Evolutionary conservation across 2,329 filamentous ascomycete genomes (phyloP).

Genomic region (Colletotrichum sansevieriae): DNA sequence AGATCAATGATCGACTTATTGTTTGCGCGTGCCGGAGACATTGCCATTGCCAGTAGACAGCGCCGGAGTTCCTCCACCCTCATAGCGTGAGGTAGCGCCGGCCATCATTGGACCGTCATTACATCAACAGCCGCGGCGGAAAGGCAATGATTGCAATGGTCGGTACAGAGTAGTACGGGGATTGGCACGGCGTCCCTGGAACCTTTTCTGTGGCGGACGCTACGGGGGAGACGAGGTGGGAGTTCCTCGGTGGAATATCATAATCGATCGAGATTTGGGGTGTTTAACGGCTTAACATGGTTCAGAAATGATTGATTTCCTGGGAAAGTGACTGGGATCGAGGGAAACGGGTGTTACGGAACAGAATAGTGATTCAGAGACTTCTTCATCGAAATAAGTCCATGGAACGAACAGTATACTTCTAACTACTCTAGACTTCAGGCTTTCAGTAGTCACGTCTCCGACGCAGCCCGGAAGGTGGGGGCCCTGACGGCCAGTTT

Average conservation of each 20-base stretch:
- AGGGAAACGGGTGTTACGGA: neutral
- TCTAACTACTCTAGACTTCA: no score
- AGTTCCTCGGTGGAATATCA: slow-evolving; percentile 23
- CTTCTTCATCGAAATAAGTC: no score
- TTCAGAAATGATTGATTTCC: neutral
- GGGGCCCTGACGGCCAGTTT: slow-evolving; percentile 1
- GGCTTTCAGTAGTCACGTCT: neutral
- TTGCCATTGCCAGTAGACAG: slow-evolving; percentile 24
- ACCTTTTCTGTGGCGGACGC: no score
- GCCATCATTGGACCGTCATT: slow-evolving; percentile 1
- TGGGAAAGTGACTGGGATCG: neutral
- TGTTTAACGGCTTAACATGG: neutral
- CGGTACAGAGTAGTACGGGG: neutral
- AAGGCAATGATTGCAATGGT: slow-evolving; percentile 6
- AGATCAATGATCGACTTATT: no score
- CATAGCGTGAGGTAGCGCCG: neutral
- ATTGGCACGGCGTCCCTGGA: slow-evolving; percentile 12
- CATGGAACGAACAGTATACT: no score
- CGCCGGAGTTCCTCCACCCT: no score
- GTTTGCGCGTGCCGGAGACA: slow-evolving; percentile 1
- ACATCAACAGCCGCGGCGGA: slow-evolving; percentile 15
- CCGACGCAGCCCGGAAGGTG: neutral
- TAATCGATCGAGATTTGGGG: slow-evolving; percentile 20
- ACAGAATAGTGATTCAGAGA: neutral
- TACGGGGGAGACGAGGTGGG: slow-evolving; percentile 4